Evolutionary conservation across 495 filamentous ascomycete genomes (phyloP).

Genomic region (Lophiostoma macrostomum): DNA sequence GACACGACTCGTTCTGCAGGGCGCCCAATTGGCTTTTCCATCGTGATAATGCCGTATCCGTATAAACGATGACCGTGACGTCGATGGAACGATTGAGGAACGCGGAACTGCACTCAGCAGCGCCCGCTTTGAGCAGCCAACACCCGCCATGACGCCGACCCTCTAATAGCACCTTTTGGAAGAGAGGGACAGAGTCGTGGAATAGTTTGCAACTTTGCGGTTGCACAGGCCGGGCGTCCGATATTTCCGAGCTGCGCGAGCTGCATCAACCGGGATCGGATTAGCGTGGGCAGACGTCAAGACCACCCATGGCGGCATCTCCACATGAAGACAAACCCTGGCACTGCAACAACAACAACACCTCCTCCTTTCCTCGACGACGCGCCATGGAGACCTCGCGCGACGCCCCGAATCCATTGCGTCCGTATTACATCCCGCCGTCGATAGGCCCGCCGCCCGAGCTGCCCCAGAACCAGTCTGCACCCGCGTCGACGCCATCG

Average conservation of each 20-base stretch:
- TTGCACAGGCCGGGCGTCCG: neutral
- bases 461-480: slow-evolving; percentile 14
- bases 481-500: slow-evolving; percentile 16
- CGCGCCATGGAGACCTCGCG: slow-evolving; percentile 42
- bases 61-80: slow-evolving; percentile 1
- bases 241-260: neutral
- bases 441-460: slow-evolving; percentile 57
- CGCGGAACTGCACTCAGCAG: neutral
- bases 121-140: neutral
- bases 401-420: slow-evolving; percentile 78
- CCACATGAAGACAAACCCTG: neutral
- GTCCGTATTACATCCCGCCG: slow-evolving; percentile 92
- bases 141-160: neutral
- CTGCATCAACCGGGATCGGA: neutral
- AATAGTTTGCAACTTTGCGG: too few species aligned
- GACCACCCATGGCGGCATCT: slow-evolving; percentile 6
- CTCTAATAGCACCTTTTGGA: neutral
- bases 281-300: too few species aligned
- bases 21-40: slow-evolving; percentile 9
- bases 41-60: slow-evolving; percentile 9
- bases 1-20: neutral
- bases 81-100: neutral
- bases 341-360: neutral
- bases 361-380: neutral
- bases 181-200: too few species aligned